These are phyloP conservation scores for Hypoxylon sp. DNA, from an alignment of 2,329 filamentous ascomycete genomes.

Conservation along the genomic window DNA sequence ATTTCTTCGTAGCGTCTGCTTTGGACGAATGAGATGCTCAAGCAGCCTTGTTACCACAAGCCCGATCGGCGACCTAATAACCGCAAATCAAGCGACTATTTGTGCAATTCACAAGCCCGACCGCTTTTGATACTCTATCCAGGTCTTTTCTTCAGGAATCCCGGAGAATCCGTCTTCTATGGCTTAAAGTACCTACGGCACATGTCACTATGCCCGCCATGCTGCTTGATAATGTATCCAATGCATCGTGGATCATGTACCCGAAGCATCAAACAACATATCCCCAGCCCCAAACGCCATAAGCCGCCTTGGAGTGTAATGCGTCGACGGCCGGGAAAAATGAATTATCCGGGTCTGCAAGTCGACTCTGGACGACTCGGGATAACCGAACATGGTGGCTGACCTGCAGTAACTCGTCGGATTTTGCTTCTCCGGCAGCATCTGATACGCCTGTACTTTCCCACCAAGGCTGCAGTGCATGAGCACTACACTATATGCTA, in stretches of 20 bases:
- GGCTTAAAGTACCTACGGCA: constrained; percentile 9
- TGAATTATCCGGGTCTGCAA: constrained; percentile 44
- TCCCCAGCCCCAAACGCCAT: constrained; percentile 22
- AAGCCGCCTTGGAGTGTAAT: constrained; percentile 23
- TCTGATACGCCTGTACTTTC: constrained; percentile 31
- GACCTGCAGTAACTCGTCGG: constrained; percentile 45
- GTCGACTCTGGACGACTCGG: constrained; percentile 33
- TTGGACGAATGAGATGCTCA: constrained; percentile 37
- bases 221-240: constrained; percentile 1
- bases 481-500: constrained; percentile 13
- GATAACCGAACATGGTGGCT: constrained; percentile 48
- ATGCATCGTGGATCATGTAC: constrained; percentile 10
- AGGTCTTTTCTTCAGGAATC: constrained; percentile 2
- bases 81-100: constrained; percentile 21
- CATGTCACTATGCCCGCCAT: constrained; percentile 8
- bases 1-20: constrained; percentile 36
- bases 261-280: constrained; percentile 13
- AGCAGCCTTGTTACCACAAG: constrained; percentile 37
- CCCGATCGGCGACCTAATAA: constrained; percentile 45
- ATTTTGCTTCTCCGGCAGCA: constrained; percentile 34
- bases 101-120: constrained; percentile 6
- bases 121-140: constrained; percentile 6
- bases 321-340: constrained; percentile 31
- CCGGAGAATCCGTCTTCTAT: constrained; percentile 34
- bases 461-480: constrained; percentile 28